Base-by-base conservation (phyloP, 495 filamentous ascomycete genomes). In the Aspergillus panamensis region DNA sequence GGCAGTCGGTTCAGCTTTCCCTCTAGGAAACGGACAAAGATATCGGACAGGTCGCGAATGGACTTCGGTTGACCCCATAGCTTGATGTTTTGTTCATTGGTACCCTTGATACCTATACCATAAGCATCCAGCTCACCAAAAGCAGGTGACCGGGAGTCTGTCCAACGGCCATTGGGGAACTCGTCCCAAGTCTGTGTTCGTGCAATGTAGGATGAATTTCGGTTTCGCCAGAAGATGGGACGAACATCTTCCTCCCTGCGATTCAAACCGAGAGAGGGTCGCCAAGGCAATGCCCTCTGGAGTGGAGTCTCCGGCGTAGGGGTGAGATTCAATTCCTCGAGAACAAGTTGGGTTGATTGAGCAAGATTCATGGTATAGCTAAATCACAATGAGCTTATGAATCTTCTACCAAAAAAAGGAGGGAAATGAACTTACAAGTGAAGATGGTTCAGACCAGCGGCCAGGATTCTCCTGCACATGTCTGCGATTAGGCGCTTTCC, bases 131-230 rank as follows among this genome's bases (percentile, higher is more conserved):
- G 80, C 73, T 97, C 91, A 66, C 95, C 95, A 62, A 97, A 99
- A 19, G 95, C 95, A 57, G 95, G 95, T 30, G 95, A 97, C 52
- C 95, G 83, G 33, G 92, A 91, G 73, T 99, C 95, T 71, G 95
- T 96, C 95, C 95, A 99, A 71, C 95, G 89, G 35, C 95, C 95
- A 77, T 99, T 99, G 44, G 95, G 95, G 65, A 96, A 99, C 68
- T 99, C 95, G 63, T 99, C 95, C 95, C 95, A 99, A 62, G 96
- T 92, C 68, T 97, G 91, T 5, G 95, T 99, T 51, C 95, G 90
- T 35, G 87, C 85, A 30, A 99, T 85, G 65, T 99, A 99, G 2
- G 92, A 96, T 53, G 91, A 89, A 67, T 97, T 93, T 21, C 95
- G 87, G 75, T 97, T 96, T 58, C 92, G 87, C 95, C 95, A 99